Base-by-base conservation (phyloP, 257 asterid genomes). In the Solanum chiquidenum region DNA sequence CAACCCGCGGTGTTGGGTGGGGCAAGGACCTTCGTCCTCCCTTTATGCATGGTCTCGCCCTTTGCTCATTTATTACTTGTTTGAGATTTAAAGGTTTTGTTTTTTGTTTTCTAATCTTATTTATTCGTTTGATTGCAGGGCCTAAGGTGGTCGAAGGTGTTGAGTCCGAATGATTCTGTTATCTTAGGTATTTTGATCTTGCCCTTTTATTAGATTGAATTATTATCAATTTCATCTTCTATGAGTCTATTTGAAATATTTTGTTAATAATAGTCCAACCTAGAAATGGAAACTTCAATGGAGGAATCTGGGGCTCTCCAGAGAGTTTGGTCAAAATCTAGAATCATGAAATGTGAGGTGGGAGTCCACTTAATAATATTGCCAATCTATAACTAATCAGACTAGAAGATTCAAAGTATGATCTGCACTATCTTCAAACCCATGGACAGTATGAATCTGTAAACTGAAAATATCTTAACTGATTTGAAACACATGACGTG, bases 1-100 rank as follows among this genome's bases (percentile, higher is more conserved):
- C 99, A 86, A 96, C 99, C 27, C 98, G 99, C 86, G 98, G 98
- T 42, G 88, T 96, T 44, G 99, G 99, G 2, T 96, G 99, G 99
- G 99, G 99, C 83, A 96, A 96, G 89, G 99, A 96, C 85, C 95
- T 92, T 79, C 98, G 99, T 80, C 98, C 98, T 42, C 95, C 90
- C 79, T 87, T 92, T 79, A 93, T 96, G 35, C 98, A 96, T 44
- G 99, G 99, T 96, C 31, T 12, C 9, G 42, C 77, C 10, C 10
- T 34, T 52, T 82, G 42, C 58, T 27, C 10, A 40, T 46, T 83
- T 88, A 83, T 4, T 68, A 6, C 18, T 16, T 6, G 3, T 62
- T 69, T 62, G 18, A 38, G 49, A 38, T 64, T 38, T 13, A 12
- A 10, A 62, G 13, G 29, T 84, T 85, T 75, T 21, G 6, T n/a